Evolutionary conservation across 139 green algal species (phyloP).

Genomic region (Picocystis salinarum): DNA sequence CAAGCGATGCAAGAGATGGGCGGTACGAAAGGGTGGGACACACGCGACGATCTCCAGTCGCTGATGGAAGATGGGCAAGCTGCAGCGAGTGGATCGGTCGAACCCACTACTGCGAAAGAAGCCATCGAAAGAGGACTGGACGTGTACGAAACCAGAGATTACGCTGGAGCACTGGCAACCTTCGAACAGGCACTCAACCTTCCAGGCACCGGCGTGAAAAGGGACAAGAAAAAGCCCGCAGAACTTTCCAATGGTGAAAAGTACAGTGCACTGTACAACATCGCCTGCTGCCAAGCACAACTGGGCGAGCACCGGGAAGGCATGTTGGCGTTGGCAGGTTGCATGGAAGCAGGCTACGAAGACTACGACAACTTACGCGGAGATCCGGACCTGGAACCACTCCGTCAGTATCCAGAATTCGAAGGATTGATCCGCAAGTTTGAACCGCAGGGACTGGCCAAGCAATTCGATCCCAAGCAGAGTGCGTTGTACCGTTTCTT

Average conservation of each 20-base stretch:
- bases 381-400: constrained; percentile 45
- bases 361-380: constrained; percentile 36
- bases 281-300: constrained; percentile 40
- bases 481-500: too few relatives aligned
- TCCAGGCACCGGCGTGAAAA: constrained; percentile 53
- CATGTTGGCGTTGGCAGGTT: constrained; percentile 39
- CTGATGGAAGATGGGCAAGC: too few relatives aligned
- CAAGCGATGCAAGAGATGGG: too few relatives aligned
- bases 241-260: constrained; percentile 43
- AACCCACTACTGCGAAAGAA: too few relatives aligned
- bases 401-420: constrained; percentile 38
- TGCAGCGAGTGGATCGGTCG: too few relatives aligned
- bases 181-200: constrained; percentile 49
- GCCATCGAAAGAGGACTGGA: constrained; percentile 25
- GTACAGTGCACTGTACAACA: constrained; percentile 58
- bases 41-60: too few relatives aligned
- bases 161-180: constrained; percentile 32
- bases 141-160: constrained; percentile 9
- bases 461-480: too few relatives aligned
- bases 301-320: constrained; percentile 28
- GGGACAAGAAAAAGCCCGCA: constrained; percentile 51
- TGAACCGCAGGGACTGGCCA: too few relatives aligned
- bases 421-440: too few relatives aligned
- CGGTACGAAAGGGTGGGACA: too few relatives aligned
- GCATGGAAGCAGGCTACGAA: constrained; percentile 43